Evolutionary conservation across 345 rosid genomes (phyloP), one percentile per base, ranked within the genome.

Genomic region (Adansonia digitata): DNA sequence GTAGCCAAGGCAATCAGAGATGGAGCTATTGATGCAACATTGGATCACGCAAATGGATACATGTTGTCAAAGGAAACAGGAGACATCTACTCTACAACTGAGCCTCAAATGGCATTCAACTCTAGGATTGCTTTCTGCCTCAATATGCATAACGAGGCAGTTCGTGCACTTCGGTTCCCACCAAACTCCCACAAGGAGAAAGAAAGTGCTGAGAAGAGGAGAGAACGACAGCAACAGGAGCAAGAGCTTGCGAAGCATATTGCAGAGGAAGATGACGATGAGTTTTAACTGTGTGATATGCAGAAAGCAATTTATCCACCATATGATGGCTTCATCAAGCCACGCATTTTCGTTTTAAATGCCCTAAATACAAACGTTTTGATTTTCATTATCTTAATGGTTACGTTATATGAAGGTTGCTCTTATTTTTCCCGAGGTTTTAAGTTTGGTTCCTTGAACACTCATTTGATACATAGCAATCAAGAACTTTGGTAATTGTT

Each of bases 91-190:
- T 87, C 90, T 7, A 85, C 90, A n/a, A 87, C 84, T 22, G 86
- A 85, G 76, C 90, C 86, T 53, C 88, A 87, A 68, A 40, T 75
- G 34, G 88, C 84, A 15, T 87, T 87, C 59, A 87, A 87, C 78
- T 87, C 90, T 7, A 77, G 90, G 75, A 81, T 87, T 69, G 86
- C 90, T 15, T 87, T 87, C 83, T 87, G 85, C 72, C 85, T 87
- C 74, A 87, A 87, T 72, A 87, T 85, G 90, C 86, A 87, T 43
- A 87, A 87, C 7, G 88, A 87, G 73, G 88, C 86, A n/a, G 90
- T 86, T 3, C 86, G 85, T n/a, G 90, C 88, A 7, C 90, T 85
- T 64, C 73, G 83, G 59, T 85, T 87, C 78, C 88, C 85, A 5
- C 88, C 90, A 17, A 87, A 87, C 78, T 87, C 88, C 6, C 90